A percentile compares a stretch with the other conserved stretches of the same genome.
phyloP scores from a whole-genome alignment of 176 grass and related monocot species.

The Bolboschoenus planiculmis region DNA sequence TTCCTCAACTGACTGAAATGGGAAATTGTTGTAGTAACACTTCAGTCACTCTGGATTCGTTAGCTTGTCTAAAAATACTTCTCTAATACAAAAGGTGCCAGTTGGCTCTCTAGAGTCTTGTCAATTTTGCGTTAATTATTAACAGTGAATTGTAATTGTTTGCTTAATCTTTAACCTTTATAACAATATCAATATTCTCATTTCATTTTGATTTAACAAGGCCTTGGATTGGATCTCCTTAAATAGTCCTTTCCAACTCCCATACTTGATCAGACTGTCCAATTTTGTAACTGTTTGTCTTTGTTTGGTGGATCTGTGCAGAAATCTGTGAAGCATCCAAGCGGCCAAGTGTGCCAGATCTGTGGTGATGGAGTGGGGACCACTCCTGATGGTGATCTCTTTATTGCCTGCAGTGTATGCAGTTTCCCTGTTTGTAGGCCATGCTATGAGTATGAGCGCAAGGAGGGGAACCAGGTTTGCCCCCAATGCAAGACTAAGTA shows the following conservation, averaged over 20 bases:
- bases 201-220: not conserved
- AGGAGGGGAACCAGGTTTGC: slow-evolving; percentile 84
- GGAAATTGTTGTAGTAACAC: not conserved
- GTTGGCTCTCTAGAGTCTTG: not conserved
- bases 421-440: slow-evolving; percentile 84
- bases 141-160: not conserved
- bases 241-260: not conserved
- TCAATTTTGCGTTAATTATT: not conserved
- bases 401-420: slow-evolving; percentile 86
- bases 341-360: slow-evolving; percentile 94
- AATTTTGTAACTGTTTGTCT: not conserved
- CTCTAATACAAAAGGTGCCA: not conserved
- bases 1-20: not conserved
- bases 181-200: not conserved
- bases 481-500: slow-evolving; percentile 99
- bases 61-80: not conserved
- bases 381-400: slow-evolving; percentile 82
- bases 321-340: slow-evolving; percentile 59
- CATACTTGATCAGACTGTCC: not conserved
- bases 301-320: slow-evolving; percentile 22
- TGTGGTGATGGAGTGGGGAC: slow-evolving; percentile 86
- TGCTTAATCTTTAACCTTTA: not conserved
- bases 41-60: not conserved
- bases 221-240: not conserved
- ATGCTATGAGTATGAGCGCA: slow-evolving; percentile 99